A percentile compares a stretch with the other conserved stretches of the same genome.
Conservation (phyloP, 176 grass and related monocot genomes). For the Oryza brachyantha region DNA sequence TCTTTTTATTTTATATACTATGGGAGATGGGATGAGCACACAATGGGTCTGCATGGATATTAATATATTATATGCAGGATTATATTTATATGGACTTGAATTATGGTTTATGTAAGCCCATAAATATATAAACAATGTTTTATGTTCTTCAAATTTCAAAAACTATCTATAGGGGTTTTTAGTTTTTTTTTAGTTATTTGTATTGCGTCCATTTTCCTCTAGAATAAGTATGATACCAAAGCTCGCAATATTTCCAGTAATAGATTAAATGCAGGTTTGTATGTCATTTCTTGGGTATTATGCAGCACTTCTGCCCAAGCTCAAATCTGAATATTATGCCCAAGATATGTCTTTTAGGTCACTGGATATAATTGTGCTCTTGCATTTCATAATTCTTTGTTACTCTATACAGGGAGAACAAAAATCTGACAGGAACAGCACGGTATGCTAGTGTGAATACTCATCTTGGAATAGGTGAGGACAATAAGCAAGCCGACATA, state of each 20-base stretch:
- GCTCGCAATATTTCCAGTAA: background rate
- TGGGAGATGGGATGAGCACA: background rate
- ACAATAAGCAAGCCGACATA: conserved; percentile 11
- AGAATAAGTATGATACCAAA: background rate
- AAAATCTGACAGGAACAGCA: conserved; percentile 86
- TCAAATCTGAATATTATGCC: background rate
- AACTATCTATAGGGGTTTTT: background rate
- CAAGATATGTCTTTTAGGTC: background rate
- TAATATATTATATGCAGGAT: background rate
- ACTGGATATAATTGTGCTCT: background rate
- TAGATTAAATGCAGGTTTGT: too few species aligned
- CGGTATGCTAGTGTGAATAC: conserved; percentile 98
- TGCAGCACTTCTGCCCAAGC: background rate
- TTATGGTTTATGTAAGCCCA: background rate
- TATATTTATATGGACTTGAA: background rate
- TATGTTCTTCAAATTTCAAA: background rate
- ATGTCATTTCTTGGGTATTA: background rate
- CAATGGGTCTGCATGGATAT: background rate
- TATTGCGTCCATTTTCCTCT: background rate
- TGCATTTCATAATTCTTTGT: background rate
- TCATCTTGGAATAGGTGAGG: conserved; percentile 95
- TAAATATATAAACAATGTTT: background rate
- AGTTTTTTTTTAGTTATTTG: too few species aligned
- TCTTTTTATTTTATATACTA: background rate
- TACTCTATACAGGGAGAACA: conserved; percentile 72